A percentile compares a stretch with the other conserved stretches of the same genome.
These are phyloP conservation scores for Cytospora schulzeri DNA, from an alignment of 2,329 filamentous ascomycete genomes.

Conservation along the genomic window DNA sequence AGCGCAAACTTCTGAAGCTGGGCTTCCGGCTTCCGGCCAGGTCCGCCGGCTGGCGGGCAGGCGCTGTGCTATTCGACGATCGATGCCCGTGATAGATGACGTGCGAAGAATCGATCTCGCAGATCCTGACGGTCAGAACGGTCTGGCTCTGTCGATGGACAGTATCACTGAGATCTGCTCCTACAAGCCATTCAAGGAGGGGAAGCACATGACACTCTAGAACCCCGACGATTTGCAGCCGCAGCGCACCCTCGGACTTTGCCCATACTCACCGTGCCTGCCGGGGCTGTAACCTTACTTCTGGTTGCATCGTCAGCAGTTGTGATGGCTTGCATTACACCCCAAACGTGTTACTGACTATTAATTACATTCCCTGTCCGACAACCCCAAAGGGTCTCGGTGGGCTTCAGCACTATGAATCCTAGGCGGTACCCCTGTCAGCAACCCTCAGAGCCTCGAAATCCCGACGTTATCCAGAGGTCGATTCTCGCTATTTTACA, in stretches of 20 bases:
- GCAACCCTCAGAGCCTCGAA: background rate
- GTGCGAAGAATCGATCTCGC: conserved; percentile 16
- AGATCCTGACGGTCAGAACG: conserved; percentile 4
- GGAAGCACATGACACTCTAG: background rate
- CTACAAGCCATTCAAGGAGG: background rate
- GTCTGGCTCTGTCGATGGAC: background rate
- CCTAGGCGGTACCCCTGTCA: conserved; percentile 16
- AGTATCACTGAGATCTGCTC: conserved; percentile 11
- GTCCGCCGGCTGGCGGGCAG: background rate
- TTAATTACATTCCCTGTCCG: conserved; percentile 2
- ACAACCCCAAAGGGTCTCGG: conserved; percentile 18
- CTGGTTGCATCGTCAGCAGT: background rate
- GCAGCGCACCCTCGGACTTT: background rate
- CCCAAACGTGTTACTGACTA: background rate
- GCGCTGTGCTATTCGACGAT: conserved; percentile 9
- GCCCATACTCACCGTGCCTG: background rate
- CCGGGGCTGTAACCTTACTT: background rate
- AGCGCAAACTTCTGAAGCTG: background rate
- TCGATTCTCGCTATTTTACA: background rate
- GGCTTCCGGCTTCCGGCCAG: background rate
- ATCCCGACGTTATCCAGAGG: conserved; percentile 12
- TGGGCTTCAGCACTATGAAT: conserved; percentile 1
- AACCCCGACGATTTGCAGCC: background rate
- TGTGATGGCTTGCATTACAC: background rate
- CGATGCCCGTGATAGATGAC: background rate